Percentiles rank a stretch among this genome's conserved stretches.
phyloP scores from a whole-genome alignment of 2,329 filamentous ascomycete genomes.

The Fusarium sp. region DNA sequence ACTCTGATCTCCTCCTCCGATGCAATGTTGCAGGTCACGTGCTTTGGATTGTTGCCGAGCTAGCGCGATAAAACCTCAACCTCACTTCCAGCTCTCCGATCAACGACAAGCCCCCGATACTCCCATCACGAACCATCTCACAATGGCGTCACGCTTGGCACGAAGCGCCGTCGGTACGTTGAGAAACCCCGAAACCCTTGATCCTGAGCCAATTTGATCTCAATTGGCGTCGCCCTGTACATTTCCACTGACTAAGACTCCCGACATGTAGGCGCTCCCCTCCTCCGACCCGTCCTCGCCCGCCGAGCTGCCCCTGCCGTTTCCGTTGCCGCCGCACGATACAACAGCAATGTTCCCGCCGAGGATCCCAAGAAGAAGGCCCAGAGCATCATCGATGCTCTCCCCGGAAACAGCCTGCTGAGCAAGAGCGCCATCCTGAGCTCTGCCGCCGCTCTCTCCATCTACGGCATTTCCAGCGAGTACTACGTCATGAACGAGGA shows the following conservation, averaged over 20 bases:
- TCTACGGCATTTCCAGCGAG: conserved; percentile 98
- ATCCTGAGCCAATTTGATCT: conserved; percentile 21
- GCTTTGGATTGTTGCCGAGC: conserved; percentile 50
- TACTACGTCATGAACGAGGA: conserved; percentile 99
- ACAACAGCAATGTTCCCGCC: conserved; percentile 78
- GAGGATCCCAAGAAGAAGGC: conserved; percentile 97
- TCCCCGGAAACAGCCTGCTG: conserved; percentile 90
- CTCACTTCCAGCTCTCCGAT: conserved; percentile 56
- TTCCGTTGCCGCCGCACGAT: conserved; percentile 72
- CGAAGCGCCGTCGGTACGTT: conserved; percentile 92
- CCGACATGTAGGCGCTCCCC: conserved; percentile 76
- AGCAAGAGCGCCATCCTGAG: conserved; percentile 98
- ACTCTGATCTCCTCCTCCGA: conserved; percentile 35
- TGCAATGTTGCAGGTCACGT: conserved; percentile 49
- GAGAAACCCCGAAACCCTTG: conserved; percentile 17
- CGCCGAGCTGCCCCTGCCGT: conserved; percentile 79
- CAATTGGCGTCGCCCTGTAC: conserved; percentile 44
- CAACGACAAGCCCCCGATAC: conserved; percentile 57
- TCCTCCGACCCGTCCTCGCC: conserved; percentile 84
- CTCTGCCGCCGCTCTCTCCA: conserved; percentile 85
- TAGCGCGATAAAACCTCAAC: conserved; percentile 62
- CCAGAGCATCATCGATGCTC: conserved; percentile 90
- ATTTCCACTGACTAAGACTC: conserved; percentile 35
- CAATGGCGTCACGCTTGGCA: conserved; percentile 98
- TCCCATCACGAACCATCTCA: conserved; percentile 68